Base-by-base conservation (phyloP, 306 rosid species). In the Quercus agrifolia region DNA sequence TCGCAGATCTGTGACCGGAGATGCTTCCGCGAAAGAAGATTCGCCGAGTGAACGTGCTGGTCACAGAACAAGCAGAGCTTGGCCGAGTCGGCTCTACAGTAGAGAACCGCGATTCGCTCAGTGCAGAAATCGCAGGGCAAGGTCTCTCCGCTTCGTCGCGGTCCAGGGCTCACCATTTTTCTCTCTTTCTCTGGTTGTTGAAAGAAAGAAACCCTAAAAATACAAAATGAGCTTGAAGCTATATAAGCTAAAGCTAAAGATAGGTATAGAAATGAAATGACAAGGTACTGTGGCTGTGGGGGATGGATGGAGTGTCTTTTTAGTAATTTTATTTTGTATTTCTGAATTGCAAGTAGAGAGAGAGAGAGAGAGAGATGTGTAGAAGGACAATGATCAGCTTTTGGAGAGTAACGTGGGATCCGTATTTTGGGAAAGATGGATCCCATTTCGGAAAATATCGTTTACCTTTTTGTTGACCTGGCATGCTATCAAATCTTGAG, bases 41-140 rank as follows among this genome's bases (percentile, higher is more conserved):
- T 89, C 0, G 96, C 93, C 12, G 91, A 86, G 81, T 91, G 96
- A 30, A 91, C 96, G 20, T 84, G 96, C 55, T 84, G 86, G 77
- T 91, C 96, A 77, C 96, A 91, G 71, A 87, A 80, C 72, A 91
- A 68, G 77, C 96, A 91, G 8, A 89, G 93, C 93, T 86, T 91
- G 6, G 96, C 93, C 0, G 91, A 87, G 85, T 91, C 96, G 5
- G 96, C 96, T 72, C 87, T 66, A 44, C 96, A 91, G 78, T 87
- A 91, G 6, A 91, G 83, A 52, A 91, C 83, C 0, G 96, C 96
- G 0, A 68, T 78, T 70, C 81, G 87, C 5, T 84, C 77, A 2
- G 71, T 66, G 80, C 96, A 91, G 89, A 84, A 91, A 62, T 91
- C 96, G 83, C 96, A 91, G 13, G 88, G 82, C 28, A 85, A 80